phyloP scores from a whole-genome alignment of 2,329 filamentous ascomycete genomes.

The Aspergillus melleus region DNA sequence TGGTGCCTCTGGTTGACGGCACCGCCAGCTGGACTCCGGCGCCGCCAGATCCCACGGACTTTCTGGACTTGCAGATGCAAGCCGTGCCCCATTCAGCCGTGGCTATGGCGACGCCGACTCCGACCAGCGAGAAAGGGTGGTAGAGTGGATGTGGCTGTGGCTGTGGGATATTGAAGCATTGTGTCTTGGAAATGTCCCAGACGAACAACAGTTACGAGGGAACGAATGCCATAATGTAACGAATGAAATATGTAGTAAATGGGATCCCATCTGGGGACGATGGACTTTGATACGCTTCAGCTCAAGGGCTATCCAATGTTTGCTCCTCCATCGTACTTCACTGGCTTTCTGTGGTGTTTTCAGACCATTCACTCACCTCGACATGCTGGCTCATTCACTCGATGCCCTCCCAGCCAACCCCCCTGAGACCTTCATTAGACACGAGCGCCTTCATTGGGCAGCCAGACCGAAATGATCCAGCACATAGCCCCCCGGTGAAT shows the following conservation, averaged over 20 bases:
- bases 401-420: background rate
- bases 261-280: no score
- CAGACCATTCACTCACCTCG: background rate
- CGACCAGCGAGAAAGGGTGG: background rate
- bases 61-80: background rate
- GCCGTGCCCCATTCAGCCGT: background rate
- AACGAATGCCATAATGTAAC: background rate
- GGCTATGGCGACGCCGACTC: background rate
- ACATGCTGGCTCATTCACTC: background rate
- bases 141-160: background rate
- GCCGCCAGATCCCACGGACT: background rate
- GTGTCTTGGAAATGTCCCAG: no score
- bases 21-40: background rate
- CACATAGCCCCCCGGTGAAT: no score
- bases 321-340: no score
- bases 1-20: slow-evolving; percentile 12
- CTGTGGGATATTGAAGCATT: no score
- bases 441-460: background rate
- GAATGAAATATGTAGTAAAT: no score
- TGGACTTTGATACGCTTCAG: no score
- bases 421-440: background rate
- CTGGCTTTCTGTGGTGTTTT: no score
- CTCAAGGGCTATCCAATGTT: no score
- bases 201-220: no score
- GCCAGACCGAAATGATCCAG: background rate